Evolutionary conservation across 306 rosid species (phyloP), one percentile per base, ranked within the genome.

Genomic region (Astragalus membranaceus): DNA sequence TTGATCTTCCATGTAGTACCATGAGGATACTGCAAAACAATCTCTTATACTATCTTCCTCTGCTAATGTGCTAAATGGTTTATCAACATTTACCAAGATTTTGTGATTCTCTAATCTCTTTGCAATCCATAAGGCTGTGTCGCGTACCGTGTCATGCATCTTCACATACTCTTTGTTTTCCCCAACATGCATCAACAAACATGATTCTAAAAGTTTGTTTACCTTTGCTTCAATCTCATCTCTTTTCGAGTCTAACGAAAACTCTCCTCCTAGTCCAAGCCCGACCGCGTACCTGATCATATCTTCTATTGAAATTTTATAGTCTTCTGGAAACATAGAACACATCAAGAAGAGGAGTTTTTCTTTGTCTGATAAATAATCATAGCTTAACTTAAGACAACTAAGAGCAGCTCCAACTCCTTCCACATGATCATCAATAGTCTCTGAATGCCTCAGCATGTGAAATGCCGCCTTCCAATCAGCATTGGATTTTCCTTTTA

Each of bases 111-210:
- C 52, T 23, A 57, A 61, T 44, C 16, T 56, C 10, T 62, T 44
- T 64, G 73, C 73, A 30, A 75, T 75, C 79, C 79, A 65, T 32
- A 75, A 54, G 32, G 67, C 79, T 29, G 61, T 32, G 29, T 75
- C 79, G 7, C 79, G 79, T 8, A 67, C 67, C 58, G 7, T 35
- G 54, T 75, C 79, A 14, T 75, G 79, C 79, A 75, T 67, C 68
- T 67, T 75, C 15, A 75, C 43, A 0, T 4, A 33, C 29, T 35
- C 13, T 59, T 59, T 14, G 4, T 17, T 59, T 36, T 59, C 66
- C 0, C 1, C 20, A 36, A 0, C 6, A 36, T 36, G 2, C 48
- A 59, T 36, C 66, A 59, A 14, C 48, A 59, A 59, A 15, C 66
- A 59, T 12, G 66, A 59, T 6, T 59, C 48, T 10, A 36, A 15